These are phyloP conservation scores for Botrytis paeoniae DNA, from an alignment of 2,329 filamentous ascomycete species.

Conservation along the genomic window DNA sequence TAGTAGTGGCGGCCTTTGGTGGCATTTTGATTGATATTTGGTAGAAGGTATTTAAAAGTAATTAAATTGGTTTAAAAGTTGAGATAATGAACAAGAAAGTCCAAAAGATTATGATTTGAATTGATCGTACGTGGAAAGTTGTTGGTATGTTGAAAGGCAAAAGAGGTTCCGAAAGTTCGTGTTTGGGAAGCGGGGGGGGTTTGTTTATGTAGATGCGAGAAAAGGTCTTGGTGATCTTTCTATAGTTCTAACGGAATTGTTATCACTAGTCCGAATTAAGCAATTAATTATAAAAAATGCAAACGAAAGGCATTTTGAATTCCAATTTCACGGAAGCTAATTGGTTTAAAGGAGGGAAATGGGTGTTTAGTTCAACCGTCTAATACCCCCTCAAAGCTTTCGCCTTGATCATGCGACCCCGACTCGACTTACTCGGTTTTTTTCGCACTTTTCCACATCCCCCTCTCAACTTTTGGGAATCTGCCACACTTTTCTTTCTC, in stretches of 20 bases:
- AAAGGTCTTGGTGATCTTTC: slow-evolving; percentile 17
- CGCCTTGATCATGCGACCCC: slow-evolving; percentile 18
- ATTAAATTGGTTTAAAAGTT: slow-evolving; percentile 3
- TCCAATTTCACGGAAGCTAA: neutral
- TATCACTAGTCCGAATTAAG: slow-evolving; percentile 15
- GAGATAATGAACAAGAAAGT: neutral
- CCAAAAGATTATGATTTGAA: neutral
- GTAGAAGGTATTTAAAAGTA: slow-evolving; percentile 11
- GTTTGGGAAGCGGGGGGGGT: slow-evolving; percentile 8
- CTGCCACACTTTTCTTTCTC: slow-evolving; percentile 1
- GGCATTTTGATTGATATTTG: slow-evolving; percentile 49
- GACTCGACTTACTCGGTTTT: slow-evolving; percentile 12
- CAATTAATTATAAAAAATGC: slow-evolving; percentile 15
- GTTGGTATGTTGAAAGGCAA: neutral
- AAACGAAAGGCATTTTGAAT: slow-evolving; percentile 12
- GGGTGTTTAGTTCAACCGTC: neutral
- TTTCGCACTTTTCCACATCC: neutral
- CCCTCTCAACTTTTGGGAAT: neutral
- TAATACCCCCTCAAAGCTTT: slow-evolving; percentile 1
- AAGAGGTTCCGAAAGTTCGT: slow-evolving; percentile 14
- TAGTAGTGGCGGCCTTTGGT: slow-evolving; percentile 60
- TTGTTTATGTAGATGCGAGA: slow-evolving; percentile 18
- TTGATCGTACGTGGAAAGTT: neutral
- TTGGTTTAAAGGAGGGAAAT: slow-evolving; percentile 9
- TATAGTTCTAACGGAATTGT: neutral